Evolutionary conservation across 176 grass and related monocot genomes (phyloP), one percentile per base, ranked within the genome.

Genomic region (Avena insularis): DNA sequence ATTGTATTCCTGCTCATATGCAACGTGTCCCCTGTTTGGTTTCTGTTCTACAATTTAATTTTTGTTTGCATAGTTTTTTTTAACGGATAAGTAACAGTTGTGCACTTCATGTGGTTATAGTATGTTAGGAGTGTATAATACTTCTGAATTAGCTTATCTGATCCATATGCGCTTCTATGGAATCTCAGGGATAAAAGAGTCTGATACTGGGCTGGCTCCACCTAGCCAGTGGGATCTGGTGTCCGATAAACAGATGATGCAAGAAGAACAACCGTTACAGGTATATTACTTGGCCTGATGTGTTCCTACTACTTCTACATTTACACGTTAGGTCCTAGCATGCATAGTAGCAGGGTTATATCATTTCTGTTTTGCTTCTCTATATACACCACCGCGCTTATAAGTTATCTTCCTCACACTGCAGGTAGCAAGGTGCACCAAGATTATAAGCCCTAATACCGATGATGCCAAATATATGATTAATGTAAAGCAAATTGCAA

Each of bases 191-290:
- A 98, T 95, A 55, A 98, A 98, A 83, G 96, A 98, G 76, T 98
- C 96, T 63, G 96, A 98, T 83, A 98, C 96, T 86, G 93, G 96
- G 38, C 67, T 98, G 40, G 96, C 96, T 84, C 79, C 96, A 71
- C 96, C 96, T 64, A 94, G 93, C 86, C 93, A 98, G 51, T 98
- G 96, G 96, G 96, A 98, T 83, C 83, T 98, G 7, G 96, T 98
- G 36, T 98, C 96, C 12, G 96, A 98, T n/a, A 98, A 98, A 9
- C 93, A 98, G 33, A 98, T 98, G 96, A 98, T 98, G 96, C 96
- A 95, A 20, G 93, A 95, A 31, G 93, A 98, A 58, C 93, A 98
- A 25, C 96, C 93, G 1, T 61, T 98, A 45, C 96, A 98, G 63
- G 96, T 98, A 91, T 59, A 61, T 60, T 53, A 55, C 20, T 43